Percentiles rank a stretch among this genome's conserved stretches.
phyloP scores from a whole-genome alignment of 768 basidiomycete species.

The Megacollybia marginata region DNA sequence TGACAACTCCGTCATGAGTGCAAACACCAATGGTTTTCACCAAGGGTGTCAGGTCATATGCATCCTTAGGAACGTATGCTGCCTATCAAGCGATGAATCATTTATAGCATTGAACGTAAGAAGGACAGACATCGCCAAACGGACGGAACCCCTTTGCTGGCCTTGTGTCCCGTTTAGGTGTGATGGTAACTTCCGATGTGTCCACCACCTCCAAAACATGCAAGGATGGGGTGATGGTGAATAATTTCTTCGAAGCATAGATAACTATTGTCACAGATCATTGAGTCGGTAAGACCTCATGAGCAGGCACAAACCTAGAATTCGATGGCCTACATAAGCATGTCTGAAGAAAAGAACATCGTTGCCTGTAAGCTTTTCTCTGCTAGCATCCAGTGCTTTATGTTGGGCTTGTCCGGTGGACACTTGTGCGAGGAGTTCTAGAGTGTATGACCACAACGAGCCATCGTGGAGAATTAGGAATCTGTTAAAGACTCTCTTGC shows the following conservation, averaged over 20 bases:
- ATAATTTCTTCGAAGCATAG: slow-evolving; percentile 54
- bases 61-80: slow-evolving; percentile 67
- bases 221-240: slow-evolving; percentile 47
- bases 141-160: slow-evolving; percentile 43
- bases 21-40: slow-evolving; percentile 59
- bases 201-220: slow-evolving; percentile 53
- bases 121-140: slow-evolving; percentile 54
- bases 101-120: slow-evolving; percentile 1
- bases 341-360: slow-evolving; percentile 58
- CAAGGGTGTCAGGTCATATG: slow-evolving; percentile 51
- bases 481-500: slow-evolving; percentile 46
- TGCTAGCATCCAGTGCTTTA: slow-evolving; percentile 43
- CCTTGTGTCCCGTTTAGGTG: slow-evolving; percentile 26
- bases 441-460: slow-evolving; percentile 56
- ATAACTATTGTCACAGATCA: slow-evolving; percentile 40
- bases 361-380: slow-evolving; percentile 52
- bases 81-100: slow-evolving; percentile 29
- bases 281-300: background rate
- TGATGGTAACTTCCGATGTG: slow-evolving; percentile 24
- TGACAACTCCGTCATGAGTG: slow-evolving; percentile 55
- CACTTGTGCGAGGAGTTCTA: slow-evolving; percentile 61
- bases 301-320: slow-evolving; percentile 40
- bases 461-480: slow-evolving; percentile 59
- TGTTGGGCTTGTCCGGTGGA: slow-evolving; percentile 40
- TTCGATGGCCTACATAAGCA: slow-evolving; percentile 42